Percentiles rank a stretch among this genome's conserved stretches.
Conservation (phyloP, 352 stramenopile species). For the Globisporangium rhizosaccharum region DNA sequence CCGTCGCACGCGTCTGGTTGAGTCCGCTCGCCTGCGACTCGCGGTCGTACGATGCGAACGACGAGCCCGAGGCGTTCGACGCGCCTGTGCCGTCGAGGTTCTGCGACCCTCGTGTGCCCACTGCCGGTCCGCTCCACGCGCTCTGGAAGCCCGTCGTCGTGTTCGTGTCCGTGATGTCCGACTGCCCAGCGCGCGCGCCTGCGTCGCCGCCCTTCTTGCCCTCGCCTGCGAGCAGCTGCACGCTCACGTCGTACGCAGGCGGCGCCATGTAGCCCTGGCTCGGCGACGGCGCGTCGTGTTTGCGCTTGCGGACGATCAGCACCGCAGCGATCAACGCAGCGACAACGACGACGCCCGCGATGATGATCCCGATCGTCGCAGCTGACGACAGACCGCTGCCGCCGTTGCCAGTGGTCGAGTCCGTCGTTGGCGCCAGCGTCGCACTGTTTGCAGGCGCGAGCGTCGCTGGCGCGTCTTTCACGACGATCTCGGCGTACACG, state of each 20-base stretch:
- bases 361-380: slow-evolving; percentile 50
- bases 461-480: slow-evolving; percentile 17
- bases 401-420: neutral
- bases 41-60: slow-evolving; percentile 16
- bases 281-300: slow-evolving; percentile 13
- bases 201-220: slow-evolving; percentile 18
- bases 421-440: neutral
- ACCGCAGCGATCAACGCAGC: slow-evolving; percentile 35
- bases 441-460: slow-evolving; percentile 2
- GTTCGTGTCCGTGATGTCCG: slow-evolving; percentile 14
- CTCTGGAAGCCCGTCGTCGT: slow-evolving; percentile 21
- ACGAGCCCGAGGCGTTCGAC: slow-evolving; percentile 16
- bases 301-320: slow-evolving; percentile 30
- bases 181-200: slow-evolving; percentile 13
- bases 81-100: slow-evolving; percentile 11
- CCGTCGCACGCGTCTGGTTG: slow-evolving; percentile 29
- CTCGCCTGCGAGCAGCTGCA: slow-evolving; percentile 21
- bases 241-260: slow-evolving; percentile 39
- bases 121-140: slow-evolving; percentile 13
- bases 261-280: slow-evolving; percentile 33
- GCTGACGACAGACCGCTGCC: slow-evolving; percentile 30
- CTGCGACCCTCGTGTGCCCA: slow-evolving; percentile 6
- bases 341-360: slow-evolving; percentile 39
- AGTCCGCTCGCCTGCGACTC: slow-evolving; percentile 11
- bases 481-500: slow-evolving; percentile 38